Conservation (phyloP, 176 grass and related monocot species). For the Musa itinerans region DNA sequence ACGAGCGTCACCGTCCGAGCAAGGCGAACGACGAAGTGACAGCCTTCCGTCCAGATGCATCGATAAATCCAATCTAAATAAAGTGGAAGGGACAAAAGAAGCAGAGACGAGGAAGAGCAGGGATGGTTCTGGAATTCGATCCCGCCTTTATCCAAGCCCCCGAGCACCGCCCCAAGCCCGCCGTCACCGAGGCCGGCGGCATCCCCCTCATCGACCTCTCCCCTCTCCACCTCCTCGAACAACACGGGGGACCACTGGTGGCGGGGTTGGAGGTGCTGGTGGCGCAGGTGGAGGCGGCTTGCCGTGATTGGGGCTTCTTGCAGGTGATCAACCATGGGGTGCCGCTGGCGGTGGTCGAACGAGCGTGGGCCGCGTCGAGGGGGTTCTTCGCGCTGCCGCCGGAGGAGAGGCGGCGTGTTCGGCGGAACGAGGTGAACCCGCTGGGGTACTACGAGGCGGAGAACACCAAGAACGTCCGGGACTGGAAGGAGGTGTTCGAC, state of each 20-base stretch:
- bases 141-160: constrained; percentile 68
- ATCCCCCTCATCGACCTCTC: constrained; percentile 73
- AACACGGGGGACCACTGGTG: background rate
- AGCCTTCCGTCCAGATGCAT: background rate
- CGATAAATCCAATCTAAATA: background rate
- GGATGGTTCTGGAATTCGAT: constrained; percentile 14
- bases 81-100: background rate
- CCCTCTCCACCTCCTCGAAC: constrained; percentile 21
- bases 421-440: constrained; percentile 41
- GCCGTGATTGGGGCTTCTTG: constrained; percentile 86
- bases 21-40: no score
- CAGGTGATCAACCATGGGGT: constrained; percentile 67
- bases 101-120: background rate
- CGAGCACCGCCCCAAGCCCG: constrained; percentile 53
- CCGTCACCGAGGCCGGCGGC: constrained; percentile 32
- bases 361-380: constrained; percentile 30
- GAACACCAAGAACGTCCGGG: constrained; percentile 89
- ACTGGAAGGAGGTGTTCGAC: constrained; percentile 97
- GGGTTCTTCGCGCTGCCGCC: constrained; percentile 49
- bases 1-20: no score
- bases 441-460: constrained; percentile 79
- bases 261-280: constrained; percentile 23
- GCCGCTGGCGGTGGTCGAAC: constrained; percentile 23
- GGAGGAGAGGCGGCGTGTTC: constrained; percentile 36
- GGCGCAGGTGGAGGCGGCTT: constrained; percentile 47